phyloP scores from a whole-genome alignment of 2,329 filamentous ascomycete species.

The Aspergillus sclerotialis region DNA sequence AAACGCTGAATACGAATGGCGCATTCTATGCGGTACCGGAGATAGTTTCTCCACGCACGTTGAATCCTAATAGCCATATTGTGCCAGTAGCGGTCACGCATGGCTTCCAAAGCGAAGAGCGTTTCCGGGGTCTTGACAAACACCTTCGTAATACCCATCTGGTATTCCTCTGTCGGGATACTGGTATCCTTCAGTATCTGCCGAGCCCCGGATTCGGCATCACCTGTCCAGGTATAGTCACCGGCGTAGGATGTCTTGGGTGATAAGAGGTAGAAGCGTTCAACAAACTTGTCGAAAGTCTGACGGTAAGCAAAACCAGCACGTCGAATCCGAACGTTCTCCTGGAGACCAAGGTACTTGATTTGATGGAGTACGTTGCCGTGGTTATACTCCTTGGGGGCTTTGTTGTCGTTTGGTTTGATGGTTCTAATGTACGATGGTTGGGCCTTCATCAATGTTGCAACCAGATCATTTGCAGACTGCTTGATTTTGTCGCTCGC shows the following conservation, averaged over 20 bases:
- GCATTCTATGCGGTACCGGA: slow-evolving; percentile 85
- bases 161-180: slow-evolving; percentile 91
- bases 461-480: slow-evolving; percentile 89
- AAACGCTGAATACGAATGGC: slow-evolving; percentile 91
- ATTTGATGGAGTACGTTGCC: slow-evolving; percentile 95
- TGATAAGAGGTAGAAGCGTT: slow-evolving; percentile 91
- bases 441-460: slow-evolving; percentile 93
- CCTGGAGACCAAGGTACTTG: slow-evolving; percentile 98
- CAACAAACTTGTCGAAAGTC: slow-evolving; percentile 95
- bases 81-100: slow-evolving; percentile 97
- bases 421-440: slow-evolving; percentile 98
- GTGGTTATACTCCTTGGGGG: slow-evolving; percentile 82
- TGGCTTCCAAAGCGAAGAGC: slow-evolving; percentile 90
- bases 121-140: slow-evolving; percentile 99
- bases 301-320: slow-evolving; percentile 96
- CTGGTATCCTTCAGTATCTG: slow-evolving; percentile 95
- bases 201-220: slow-evolving; percentile 76
- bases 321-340: slow-evolving; percentile 94
- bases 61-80: slow-evolving; percentile 99
- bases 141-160: slow-evolving; percentile 92
- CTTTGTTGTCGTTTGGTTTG: slow-evolving; percentile 99
- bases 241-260: slow-evolving; percentile 93
- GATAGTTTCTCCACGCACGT: slow-evolving; percentile 91
- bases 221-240: slow-evolving; percentile 92
- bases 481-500: slow-evolving; percentile 93